These are phyloP conservation scores for Zygosaccharomyces sapae DNA, from an alignment of 1,139 yeast species.

Conservation along the genomic window DNA sequence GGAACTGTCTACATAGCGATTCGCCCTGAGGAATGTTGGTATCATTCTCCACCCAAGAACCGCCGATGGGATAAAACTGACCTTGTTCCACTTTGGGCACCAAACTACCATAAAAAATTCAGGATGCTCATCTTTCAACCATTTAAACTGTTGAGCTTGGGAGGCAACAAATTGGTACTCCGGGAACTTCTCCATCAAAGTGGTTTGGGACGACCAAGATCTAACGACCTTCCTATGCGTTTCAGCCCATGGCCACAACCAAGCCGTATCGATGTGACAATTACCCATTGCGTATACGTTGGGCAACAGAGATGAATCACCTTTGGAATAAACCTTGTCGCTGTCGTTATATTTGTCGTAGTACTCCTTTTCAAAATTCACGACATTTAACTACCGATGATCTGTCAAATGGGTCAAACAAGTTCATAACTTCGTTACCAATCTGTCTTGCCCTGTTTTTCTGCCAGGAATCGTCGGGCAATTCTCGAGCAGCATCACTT, in stretches of 20 bases:
- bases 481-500: slow-evolving; percentile 86
- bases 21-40: slow-evolving; percentile 94
- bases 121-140: slow-evolving; percentile 86
- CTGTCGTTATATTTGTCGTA: slow-evolving; percentile 65
- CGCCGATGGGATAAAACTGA: slow-evolving; percentile 87
- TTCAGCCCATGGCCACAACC: slow-evolving; percentile 98
- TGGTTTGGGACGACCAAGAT: slow-evolving; percentile 92
- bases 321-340: slow-evolving; percentile 51
- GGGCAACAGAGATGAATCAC: slow-evolving; percentile 34
- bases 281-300: slow-evolving; percentile 83
- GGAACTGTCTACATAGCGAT: slow-evolving; percentile 79
- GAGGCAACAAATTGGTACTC: slow-evolving; percentile 93
- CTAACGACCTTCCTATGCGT: slow-evolving; percentile 87
- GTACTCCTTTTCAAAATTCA: slow-evolving; percentile 49
- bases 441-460: slow-evolving; percentile 76
- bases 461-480: slow-evolving; percentile 71
- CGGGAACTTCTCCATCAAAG: slow-evolving; percentile 80
- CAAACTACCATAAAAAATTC: slow-evolving; percentile 57
- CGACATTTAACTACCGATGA: slow-evolving; percentile 58
- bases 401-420: slow-evolving; percentile 57
- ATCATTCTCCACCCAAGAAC: slow-evolving; percentile 97
- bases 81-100: slow-evolving; percentile 65
- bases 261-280: slow-evolving; percentile 96
- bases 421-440: slow-evolving; percentile 75
- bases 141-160: slow-evolving; percentile 91